Evolutionary conservation across 176 grass and related monocot species (phyloP).

Genomic region (Tillandsia fasciculata): DNA sequence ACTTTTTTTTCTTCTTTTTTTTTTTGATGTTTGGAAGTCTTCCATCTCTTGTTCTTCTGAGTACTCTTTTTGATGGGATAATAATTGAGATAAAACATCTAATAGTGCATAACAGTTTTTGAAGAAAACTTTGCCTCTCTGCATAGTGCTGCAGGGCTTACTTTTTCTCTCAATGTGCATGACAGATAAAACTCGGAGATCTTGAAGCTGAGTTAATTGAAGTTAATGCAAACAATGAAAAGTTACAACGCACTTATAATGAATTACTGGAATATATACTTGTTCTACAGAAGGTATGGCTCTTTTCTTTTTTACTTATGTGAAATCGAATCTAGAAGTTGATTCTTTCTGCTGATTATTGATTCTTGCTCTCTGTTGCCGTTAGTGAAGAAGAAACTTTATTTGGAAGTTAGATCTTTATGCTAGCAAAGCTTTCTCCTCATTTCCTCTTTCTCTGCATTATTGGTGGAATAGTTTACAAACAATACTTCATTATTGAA

Average conservation of each 20-base stretch:
- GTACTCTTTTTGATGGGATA: background rate
- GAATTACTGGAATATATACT: constrained; percentile 74
- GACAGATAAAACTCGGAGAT: constrained; percentile 82
- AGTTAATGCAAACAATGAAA: constrained; percentile 96
- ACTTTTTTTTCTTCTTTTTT: too few relatives aligned
- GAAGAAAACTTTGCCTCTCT: background rate
- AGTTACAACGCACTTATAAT: constrained; percentile 63
- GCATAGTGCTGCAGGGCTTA: constrained; percentile 1
- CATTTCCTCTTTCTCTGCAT: too few relatives aligned
- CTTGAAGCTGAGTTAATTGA: constrained; percentile 85
- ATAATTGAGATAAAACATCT: background rate
- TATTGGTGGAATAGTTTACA: too few relatives aligned
- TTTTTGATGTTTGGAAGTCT: too few relatives aligned
- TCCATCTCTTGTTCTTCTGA: background rate
- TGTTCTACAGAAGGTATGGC: constrained; percentile 79
- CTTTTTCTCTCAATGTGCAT: constrained; percentile 12
- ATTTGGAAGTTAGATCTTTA: background rate
- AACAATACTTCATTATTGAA: too few relatives aligned
- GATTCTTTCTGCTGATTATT: background rate
- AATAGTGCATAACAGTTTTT: too few relatives aligned
- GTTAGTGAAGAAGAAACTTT: background rate
- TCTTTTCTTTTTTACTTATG: background rate
- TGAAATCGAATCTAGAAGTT: background rate
- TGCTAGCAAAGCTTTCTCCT: too few relatives aligned
- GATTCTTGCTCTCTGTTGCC: background rate